A percentile compares a stretch with the other conserved stretches of the same genome.
These are phyloP conservation scores for Spizellomyces sp. DNA, from an alignment of 192 early-diverging fungal genomes.

Conservation along the genomic window DNA sequence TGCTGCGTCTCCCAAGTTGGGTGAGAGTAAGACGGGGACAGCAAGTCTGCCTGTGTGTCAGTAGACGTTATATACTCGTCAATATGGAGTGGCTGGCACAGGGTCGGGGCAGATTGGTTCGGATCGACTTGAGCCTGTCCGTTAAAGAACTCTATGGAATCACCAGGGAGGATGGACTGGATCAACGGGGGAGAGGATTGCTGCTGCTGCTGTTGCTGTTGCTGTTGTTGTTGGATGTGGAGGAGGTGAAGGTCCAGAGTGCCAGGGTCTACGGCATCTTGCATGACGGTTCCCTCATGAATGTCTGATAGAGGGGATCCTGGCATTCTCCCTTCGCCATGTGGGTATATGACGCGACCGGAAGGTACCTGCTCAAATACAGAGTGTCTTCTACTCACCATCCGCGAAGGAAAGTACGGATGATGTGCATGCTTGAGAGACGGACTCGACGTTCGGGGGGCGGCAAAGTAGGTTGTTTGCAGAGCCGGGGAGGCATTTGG, in stretches of 20 bases:
- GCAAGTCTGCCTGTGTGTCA: neutral
- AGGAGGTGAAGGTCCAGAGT: neutral
- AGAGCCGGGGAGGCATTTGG: constrained; percentile 12
- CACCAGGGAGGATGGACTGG: neutral
- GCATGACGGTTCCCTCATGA: neutral
- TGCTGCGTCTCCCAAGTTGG: neutral
- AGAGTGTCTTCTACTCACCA: constrained; percentile 23
- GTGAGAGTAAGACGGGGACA: neutral
- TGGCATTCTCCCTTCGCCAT: neutral
- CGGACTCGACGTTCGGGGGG: neutral
- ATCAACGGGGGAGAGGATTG: neutral
- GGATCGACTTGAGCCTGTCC: neutral
- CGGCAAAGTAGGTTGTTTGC: neutral
- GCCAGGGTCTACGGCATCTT: constrained; percentile 13
- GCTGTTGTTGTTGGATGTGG: constrained; percentile 13
- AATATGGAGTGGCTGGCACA: neutral
- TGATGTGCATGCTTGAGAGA: constrained; percentile 4
- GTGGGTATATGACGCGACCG: too few relatives aligned
- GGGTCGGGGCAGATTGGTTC: neutral
- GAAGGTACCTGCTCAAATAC: constrained; percentile 15
- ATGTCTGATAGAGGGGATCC: neutral
- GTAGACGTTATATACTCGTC: neutral
- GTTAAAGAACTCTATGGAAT: neutral
- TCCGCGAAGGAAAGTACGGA: constrained; percentile 27
- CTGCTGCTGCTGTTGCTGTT: constrained; percentile 20